phyloP scores from a whole-genome alignment of 2,329 filamentous ascomycete species.

The Talaromyces sp. region DNA sequence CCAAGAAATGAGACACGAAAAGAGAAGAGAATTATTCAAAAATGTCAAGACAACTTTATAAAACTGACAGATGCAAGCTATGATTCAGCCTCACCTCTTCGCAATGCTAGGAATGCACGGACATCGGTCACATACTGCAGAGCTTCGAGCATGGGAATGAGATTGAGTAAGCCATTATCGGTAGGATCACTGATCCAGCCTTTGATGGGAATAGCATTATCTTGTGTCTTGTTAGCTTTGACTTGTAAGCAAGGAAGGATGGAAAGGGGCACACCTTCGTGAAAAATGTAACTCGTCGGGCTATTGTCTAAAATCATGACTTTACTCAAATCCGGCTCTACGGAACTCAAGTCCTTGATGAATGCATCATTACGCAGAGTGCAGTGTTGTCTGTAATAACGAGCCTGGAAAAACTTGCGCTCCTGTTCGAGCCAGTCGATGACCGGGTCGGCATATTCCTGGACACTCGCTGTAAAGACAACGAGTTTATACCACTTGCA shows the following conservation, averaged over 20 bases:
- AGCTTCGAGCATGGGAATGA: conserved; percentile 88
- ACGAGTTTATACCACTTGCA: conserved; percentile 98
- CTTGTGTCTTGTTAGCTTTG: conserved; percentile 46
- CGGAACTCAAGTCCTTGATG: conserved; percentile 94
- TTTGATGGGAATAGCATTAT: conserved; percentile 98
- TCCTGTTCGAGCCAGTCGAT: conserved; percentile 98
- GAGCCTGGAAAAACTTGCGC: conserved; percentile 88
- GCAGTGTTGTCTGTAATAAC: conserved; percentile 96
- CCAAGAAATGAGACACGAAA: background rate
- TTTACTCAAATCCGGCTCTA: conserved; percentile 94
- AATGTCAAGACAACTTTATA: background rate
- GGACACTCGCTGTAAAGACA: conserved; percentile 93
- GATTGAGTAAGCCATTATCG: conserved; percentile 88
- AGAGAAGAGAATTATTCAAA: background rate
- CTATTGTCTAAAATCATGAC: conserved; percentile 99
- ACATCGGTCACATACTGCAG: conserved; percentile 97
- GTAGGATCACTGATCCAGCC: conserved; percentile 99
- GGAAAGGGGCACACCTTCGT: conserved; percentile 67
- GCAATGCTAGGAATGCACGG: conserved; percentile 78
- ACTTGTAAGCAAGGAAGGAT: conserved; percentile 4
- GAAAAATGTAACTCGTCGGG: conserved; percentile 96
- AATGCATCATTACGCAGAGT: conserved; percentile 93
- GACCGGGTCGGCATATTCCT: conserved; percentile 97
- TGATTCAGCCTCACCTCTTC: conserved; percentile 67
- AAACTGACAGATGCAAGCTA: conserved; percentile 17